These are phyloP conservation scores for Zygotorulaspora sp. DNA, from an alignment of 805 yeast species.

Conservation along the genomic window DNA sequence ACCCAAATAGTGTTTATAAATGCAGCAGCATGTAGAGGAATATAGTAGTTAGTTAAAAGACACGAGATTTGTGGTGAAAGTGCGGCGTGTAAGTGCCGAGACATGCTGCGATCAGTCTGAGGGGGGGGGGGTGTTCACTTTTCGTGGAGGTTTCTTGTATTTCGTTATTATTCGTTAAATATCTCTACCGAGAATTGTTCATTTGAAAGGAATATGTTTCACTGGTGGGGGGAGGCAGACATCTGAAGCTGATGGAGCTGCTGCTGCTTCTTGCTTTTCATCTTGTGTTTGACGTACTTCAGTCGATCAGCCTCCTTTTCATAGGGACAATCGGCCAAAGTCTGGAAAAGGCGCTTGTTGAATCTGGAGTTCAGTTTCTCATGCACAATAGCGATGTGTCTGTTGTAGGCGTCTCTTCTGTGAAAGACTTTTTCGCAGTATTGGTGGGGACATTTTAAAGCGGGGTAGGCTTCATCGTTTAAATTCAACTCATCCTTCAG, in stretches of 20 bases:
- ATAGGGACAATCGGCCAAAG: conserved; percentile 26
- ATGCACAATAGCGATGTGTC: conserved; percentile 53
- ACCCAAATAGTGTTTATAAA: too few species aligned
- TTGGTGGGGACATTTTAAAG: conserved; percentile 31
- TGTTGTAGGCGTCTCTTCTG: conserved; percentile 48
- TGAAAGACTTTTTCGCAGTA: conserved; percentile 47
- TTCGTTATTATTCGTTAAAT: too few species aligned
- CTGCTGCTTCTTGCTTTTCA: conserved; percentile 10
- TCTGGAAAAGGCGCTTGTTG: conserved; percentile 35
- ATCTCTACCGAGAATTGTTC: too few species aligned
- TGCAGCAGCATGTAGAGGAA: too few species aligned
- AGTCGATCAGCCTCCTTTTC: conserved; percentile 13
- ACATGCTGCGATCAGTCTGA: too few species aligned
- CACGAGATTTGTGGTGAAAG: too few species aligned
- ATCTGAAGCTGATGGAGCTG: neutral
- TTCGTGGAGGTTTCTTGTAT: neutral
- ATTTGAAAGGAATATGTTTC: too few species aligned
- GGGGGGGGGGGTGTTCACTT: too few species aligned
- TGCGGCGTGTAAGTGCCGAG: too few species aligned
- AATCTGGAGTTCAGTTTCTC: conserved; percentile 38
- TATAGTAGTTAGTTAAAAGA: too few species aligned
- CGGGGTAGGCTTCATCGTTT: conserved; percentile 30
- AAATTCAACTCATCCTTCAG: conserved; percentile 28
- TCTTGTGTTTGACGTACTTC: conserved; percentile 12
- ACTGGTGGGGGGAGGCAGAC: neutral